Evolutionary conservation across 805 yeast species (phyloP).

Genomic region (Yarrowia keelungensis): DNA sequence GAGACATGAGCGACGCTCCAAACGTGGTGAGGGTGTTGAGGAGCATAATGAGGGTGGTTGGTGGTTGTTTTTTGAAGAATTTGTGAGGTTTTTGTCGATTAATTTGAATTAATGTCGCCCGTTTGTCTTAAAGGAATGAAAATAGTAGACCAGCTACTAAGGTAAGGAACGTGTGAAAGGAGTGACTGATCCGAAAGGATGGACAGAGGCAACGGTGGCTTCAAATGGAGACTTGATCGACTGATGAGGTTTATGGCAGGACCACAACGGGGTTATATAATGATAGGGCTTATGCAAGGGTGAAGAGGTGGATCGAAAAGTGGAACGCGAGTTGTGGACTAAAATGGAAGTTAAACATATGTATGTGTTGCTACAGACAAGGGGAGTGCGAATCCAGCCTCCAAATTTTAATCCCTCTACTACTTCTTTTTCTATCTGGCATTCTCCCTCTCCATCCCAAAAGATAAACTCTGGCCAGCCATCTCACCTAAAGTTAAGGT

Average conservation of each 20-base stretch:
- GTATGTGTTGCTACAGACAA: neutral
- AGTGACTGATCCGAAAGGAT: slow-evolving; percentile 23
- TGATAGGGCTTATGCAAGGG: slow-evolving; percentile 9
- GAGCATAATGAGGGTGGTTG: no score
- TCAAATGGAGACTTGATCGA: slow-evolving; percentile 23
- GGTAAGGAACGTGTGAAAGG: slow-evolving; percentile 30
- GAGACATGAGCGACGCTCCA: slow-evolving; percentile 10
- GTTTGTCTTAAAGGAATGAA: neutral
- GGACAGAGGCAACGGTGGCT: neutral
- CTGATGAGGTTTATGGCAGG: slow-evolving; percentile 32
- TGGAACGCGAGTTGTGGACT: neutral
- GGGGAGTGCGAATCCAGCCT: neutral
- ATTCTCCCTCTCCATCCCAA: neutral
- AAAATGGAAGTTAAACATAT: neutral
- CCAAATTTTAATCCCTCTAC: neutral
- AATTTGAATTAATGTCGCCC: neutral
- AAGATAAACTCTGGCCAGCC: slow-evolving; percentile 12
- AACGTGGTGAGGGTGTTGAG: neutral
- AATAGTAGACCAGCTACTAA: slow-evolving; percentile 29
- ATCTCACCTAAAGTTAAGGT: neutral
- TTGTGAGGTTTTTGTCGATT: no score
- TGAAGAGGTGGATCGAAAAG: slow-evolving; percentile 30
- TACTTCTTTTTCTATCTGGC: neutral
- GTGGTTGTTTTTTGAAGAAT: no score
- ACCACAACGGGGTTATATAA: neutral